These are phyloP conservation scores for Herpetomonas muscarum DNA, from an alignment of 208 protist species.

Conservation along the genomic window DNA sequence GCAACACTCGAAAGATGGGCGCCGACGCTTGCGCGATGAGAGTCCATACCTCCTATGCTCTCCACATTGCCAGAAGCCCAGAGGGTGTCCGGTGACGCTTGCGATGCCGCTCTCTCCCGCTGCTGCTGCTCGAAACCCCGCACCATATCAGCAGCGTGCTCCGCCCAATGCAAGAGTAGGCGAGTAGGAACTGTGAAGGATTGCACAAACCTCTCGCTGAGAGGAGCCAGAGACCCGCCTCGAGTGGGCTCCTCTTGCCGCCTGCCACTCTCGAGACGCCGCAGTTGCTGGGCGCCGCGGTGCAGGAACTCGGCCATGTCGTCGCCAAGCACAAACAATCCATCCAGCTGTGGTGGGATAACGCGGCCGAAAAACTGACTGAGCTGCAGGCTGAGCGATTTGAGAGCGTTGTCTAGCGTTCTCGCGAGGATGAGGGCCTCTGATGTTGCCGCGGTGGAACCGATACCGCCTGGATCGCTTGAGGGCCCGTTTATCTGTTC, in stretches of 20 bases:
- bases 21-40: conserved; percentile 6
- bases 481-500: too few species aligned
- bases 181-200: conserved; percentile 30
- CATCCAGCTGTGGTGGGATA: conserved; percentile 29
- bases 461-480: too few species aligned
- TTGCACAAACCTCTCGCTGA: conserved; percentile 17
- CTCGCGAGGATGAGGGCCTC: conserved; percentile 16
- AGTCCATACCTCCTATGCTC: too few species aligned
- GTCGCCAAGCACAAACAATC: conserved; percentile 20
- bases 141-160: conserved; percentile 18
- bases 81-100: too few species aligned
- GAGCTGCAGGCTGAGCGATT: conserved; percentile 3
- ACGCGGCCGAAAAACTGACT: conserved; percentile 29
- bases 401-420: conserved; percentile 21
- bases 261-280: neutral
- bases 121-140: conserved; percentile 23
- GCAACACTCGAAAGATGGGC: conserved; percentile 29
- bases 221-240: neutral
- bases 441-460: too few species aligned
- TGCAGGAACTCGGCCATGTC: conserved; percentile 29
- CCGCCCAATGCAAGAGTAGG: conserved; percentile 36
- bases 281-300: conserved; percentile 10
- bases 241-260: neutral
- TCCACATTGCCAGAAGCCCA: too few species aligned
- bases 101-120: conserved; percentile 10